Evolutionary conservation across 257 asterid species (phyloP).

Genomic region (Linaria vulgaris): DNA sequence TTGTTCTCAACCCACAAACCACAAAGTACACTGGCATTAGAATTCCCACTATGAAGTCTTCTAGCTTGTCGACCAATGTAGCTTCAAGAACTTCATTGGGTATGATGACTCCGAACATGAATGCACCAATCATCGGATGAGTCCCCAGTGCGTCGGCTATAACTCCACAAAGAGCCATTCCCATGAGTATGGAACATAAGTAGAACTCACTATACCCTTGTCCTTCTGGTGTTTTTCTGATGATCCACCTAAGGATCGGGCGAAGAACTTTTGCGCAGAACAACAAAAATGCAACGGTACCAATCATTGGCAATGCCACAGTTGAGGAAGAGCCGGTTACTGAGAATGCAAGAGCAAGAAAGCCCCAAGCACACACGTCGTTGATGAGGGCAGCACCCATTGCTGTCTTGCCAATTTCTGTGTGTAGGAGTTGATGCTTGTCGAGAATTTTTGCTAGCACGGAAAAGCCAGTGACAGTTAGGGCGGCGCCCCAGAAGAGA

Average conservation of each 20-base stretch:
- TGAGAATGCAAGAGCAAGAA: conserved; percentile 52
- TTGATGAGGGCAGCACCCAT: conserved; percentile 49
- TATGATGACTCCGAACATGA: conserved; percentile 70
- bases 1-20: conserved; percentile 76
- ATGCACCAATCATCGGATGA: conserved; percentile 91
- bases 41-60: conserved; percentile 73
- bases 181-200: conserved; percentile 58
- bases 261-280: conserved; percentile 52
- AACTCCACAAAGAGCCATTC: conserved; percentile 52
- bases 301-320: conserved; percentile 46
- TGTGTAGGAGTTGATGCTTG: conserved; percentile 59
- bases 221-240: conserved; percentile 63
- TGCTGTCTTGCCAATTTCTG: conserved; percentile 72
- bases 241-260: conserved; percentile 65
- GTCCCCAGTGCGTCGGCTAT: conserved; percentile 71
- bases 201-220: conserved; percentile 87
- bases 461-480: conserved; percentile 61
- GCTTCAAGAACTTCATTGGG: conserved; percentile 75
- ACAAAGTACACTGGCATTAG: conserved; percentile 76
- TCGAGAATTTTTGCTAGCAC: conserved; percentile 61
- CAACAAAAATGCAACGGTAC: conserved; percentile 38
- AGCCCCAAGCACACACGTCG: conserved; percentile 65
- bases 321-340: conserved; percentile 28
- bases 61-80: conserved; percentile 62
- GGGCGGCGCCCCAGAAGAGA: conserved; percentile 78